These are phyloP conservation scores for Verticillium klebahnii DNA, from an alignment of 2,329 filamentous ascomycete genomes.

Conservation along the genomic window DNA sequence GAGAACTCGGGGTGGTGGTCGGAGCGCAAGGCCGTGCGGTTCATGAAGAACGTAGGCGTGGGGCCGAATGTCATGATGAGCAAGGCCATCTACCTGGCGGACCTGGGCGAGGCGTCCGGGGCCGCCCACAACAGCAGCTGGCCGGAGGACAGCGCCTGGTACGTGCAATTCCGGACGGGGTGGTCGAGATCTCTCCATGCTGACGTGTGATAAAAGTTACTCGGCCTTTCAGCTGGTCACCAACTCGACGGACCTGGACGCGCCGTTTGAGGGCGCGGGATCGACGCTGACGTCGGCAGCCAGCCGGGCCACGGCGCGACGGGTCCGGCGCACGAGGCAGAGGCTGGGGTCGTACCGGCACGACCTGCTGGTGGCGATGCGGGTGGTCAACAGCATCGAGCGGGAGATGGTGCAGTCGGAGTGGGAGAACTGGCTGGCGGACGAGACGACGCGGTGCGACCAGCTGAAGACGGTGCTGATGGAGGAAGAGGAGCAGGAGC, in stretches of 20 bases:
- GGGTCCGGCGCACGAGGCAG: conserved; percentile 76
- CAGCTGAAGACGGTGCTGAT: conserved; percentile 48
- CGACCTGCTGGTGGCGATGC: conserved; percentile 84
- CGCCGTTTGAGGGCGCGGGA: conserved; percentile 49
- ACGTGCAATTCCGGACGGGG: conserved; percentile 12
- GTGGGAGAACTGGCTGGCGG: conserved; percentile 87
- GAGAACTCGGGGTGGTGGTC: conserved; percentile 77
- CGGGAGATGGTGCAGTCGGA: conserved; percentile 79
- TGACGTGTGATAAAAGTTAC: conserved; percentile 37
- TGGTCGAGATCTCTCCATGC: neutral
- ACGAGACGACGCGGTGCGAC: conserved; percentile 73
- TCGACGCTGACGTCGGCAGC: conserved; percentile 38
- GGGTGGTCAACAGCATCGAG: conserved; percentile 86
- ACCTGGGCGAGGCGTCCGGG: conserved; percentile 64
- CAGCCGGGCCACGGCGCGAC: conserved; percentile 52
- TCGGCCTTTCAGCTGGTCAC: conserved; percentile 57
- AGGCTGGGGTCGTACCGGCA: conserved; percentile 80
- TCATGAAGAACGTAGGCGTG: conserved; percentile 79
- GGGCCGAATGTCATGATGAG: conserved; percentile 76
- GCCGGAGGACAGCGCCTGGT: conserved; percentile 47
- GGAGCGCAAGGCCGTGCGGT: conserved; percentile 73
- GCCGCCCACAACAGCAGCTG: conserved; percentile 25
- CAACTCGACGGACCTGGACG: conserved; percentile 53
- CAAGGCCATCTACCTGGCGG: conserved; percentile 76
- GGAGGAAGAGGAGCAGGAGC: conserved; percentile 15